phyloP scores from a whole-genome alignment of 1,139 yeast species.

The Hansenula anomala region DNA sequence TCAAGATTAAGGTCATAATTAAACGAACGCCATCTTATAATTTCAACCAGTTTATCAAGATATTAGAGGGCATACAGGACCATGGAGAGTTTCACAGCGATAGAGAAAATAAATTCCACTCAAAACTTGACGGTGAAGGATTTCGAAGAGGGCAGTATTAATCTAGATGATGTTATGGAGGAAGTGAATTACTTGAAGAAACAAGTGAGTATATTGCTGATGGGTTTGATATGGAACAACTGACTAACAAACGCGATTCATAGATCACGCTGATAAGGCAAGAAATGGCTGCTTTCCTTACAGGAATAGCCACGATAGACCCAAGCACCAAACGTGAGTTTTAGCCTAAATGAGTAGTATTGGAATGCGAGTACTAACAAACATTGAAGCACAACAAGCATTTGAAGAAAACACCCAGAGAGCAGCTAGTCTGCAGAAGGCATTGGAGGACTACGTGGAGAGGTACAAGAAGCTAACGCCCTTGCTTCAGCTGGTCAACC shows the following conservation, averaged over 20 bases:
- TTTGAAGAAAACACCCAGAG: conserved; percentile 6
- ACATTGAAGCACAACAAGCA: background rate
- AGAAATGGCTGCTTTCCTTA: conserved; percentile 18
- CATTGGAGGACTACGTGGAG: conserved; percentile 21
- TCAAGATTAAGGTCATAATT: too few relatives aligned
- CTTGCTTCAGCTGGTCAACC: conserved; percentile 15
- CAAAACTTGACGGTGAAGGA: conserved; percentile 20
- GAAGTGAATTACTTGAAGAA: conserved; percentile 29
- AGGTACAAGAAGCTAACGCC: conserved; percentile 21
- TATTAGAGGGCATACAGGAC: too few relatives aligned
- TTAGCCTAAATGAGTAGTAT: too few relatives aligned
- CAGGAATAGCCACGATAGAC: conserved; percentile 15
- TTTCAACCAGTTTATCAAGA: too few relatives aligned
- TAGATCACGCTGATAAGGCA: conserved; percentile 21
- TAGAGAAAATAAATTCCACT: conserved; percentile 26
- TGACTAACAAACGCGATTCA: too few relatives aligned
- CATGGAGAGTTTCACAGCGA: conserved; percentile 22
- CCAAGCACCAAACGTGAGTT: conserved; percentile 17
- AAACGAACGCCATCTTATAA: too few relatives aligned
- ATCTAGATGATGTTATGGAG: conserved; percentile 25
- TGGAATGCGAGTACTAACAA: too few relatives aligned
- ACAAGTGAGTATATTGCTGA: conserved; percentile 23
- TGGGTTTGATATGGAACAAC: too few relatives aligned
- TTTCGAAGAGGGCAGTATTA: conserved; percentile 30
- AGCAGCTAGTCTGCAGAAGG: conserved; percentile 19